A percentile compares a stretch with the other conserved stretches of the same genome.
Conservation (phyloP, 805 yeast species). For the Kluyveromyces aestuarii region DNA sequence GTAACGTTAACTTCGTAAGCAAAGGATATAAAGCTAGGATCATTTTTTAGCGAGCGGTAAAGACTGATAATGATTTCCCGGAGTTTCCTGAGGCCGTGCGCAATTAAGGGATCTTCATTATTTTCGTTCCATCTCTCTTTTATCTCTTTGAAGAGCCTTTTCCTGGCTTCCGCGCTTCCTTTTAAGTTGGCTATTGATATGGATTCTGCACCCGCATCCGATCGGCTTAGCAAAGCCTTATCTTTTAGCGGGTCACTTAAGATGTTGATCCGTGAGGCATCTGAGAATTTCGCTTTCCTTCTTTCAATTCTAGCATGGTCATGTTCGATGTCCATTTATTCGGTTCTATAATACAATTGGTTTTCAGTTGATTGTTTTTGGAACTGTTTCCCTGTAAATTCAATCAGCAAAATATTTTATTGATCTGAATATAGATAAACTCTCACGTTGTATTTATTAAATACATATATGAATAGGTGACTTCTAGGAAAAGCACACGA, state of each 20-base stretch:
- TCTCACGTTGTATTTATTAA: not conserved
- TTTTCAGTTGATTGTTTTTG: too few species aligned
- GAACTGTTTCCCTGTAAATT: not conserved
- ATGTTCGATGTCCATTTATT: not conserved
- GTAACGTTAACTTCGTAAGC: conserved; percentile 11
- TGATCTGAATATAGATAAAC: not conserved
- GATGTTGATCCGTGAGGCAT: conserved; percentile 15
- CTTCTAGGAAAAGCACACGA: not conserved
- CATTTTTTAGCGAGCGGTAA: conserved; percentile 5
- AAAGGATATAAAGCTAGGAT: conserved; percentile 10
- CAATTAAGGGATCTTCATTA: conserved; percentile 11
- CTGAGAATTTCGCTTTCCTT: conserved; percentile 30
- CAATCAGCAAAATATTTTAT: not conserved
- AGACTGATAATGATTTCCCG: conserved; percentile 21
- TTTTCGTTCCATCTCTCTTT: conserved; percentile 14
- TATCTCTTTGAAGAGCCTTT: conserved; percentile 32
- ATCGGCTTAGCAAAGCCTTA: conserved; percentile 53
- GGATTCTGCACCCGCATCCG: conserved; percentile 36
- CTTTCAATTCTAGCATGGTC: conserved; percentile 15
- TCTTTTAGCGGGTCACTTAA: conserved; percentile 19
- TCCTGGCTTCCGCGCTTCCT: conserved; percentile 34
- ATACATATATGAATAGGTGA: too few species aligned
- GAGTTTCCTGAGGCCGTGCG: conserved; percentile 26
- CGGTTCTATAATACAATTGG: not conserved
- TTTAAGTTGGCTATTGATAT: conserved; percentile 27